Conservation (phyloP, 805 yeast species). For the Cyberlindnera maritima region DNA sequence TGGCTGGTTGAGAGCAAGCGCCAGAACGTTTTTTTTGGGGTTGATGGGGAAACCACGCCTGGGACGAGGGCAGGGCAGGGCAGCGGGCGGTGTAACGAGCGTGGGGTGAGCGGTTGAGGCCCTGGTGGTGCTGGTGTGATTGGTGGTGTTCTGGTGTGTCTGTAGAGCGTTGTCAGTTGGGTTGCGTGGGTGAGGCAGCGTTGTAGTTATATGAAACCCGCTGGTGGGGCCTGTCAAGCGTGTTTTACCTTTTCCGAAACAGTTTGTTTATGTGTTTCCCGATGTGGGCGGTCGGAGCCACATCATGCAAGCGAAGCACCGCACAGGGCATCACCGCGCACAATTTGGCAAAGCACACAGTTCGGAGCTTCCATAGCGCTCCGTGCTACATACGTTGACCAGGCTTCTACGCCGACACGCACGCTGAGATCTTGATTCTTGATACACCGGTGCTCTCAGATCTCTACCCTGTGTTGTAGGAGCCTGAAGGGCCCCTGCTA, state of each 20-base stretch:
- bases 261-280: constrained; percentile 16
- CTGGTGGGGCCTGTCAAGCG: constrained; percentile 6
- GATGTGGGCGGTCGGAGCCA: constrained; percentile 5
- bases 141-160: neutral
- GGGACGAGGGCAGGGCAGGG: neutral
- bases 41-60: constrained; percentile 7
- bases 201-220: constrained; percentile 4
- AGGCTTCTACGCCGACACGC: no score
- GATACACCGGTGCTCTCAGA: no score
- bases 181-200: neutral
- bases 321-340: constrained; percentile 9
- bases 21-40: constrained; percentile 1
- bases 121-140: neutral
- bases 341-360: no score
- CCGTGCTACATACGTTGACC: no score
- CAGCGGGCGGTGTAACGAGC: neutral
- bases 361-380: no score
- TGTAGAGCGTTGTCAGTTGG: neutral
- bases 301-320: constrained; percentile 12
- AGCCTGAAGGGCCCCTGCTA: no score
- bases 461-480: no score
- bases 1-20: constrained; percentile 3
- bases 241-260: constrained; percentile 8
- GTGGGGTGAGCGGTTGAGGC: neutral
- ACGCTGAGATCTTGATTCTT: no score